Conservation (phyloP, 1,284 basidiomycete species). For the Cryptococcus floricola region DNA sequence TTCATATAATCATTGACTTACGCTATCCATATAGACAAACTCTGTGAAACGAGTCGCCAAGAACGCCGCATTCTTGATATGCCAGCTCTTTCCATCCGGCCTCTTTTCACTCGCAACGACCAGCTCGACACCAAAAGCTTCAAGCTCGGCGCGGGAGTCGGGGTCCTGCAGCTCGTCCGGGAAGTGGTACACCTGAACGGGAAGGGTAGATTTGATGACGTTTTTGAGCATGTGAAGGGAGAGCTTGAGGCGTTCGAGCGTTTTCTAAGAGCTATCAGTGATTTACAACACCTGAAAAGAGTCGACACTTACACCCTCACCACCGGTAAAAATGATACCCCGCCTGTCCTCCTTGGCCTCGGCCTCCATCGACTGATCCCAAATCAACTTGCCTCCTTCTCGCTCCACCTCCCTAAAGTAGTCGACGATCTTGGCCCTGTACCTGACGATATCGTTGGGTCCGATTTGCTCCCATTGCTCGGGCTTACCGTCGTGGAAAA, state of each 20-base stretch:
- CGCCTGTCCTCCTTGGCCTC: constrained; percentile 29
- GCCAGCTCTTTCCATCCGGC: constrained; percentile 35
- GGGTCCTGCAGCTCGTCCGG: constrained; percentile 47
- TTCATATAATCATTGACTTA: constrained; percentile 11
- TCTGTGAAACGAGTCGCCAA: constrained; percentile 43
- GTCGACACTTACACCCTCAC: constrained; percentile 41
- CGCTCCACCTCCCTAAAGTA: constrained; percentile 42
- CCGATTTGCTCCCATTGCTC: constrained; percentile 42
- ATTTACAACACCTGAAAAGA: background rate
- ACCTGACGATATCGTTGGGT: constrained; percentile 36
- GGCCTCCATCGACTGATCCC: constrained; percentile 36
- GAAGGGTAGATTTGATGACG: constrained; percentile 45
- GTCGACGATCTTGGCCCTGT: constrained; percentile 44
- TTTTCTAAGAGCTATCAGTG: constrained; percentile 31
- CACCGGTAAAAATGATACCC: constrained; percentile 50
- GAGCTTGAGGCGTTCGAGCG: constrained; percentile 41
- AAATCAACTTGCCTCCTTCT: constrained; percentile 42
- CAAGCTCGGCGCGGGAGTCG: constrained; percentile 30
- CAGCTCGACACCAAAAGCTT: constrained; percentile 31
- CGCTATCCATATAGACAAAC: constrained; percentile 48
- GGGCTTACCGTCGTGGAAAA: constrained; percentile 45
- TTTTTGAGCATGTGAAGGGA: constrained; percentile 48
- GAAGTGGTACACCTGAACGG: constrained; percentile 52
- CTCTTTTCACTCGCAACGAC: constrained; percentile 18
- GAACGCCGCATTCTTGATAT: constrained; percentile 47